Percentiles rank a stretch among this genome's conserved stretches.
Conservation (phyloP, 2,329 filamentous ascomycete species). For the Colletotrichum nymphaeae region DNA sequence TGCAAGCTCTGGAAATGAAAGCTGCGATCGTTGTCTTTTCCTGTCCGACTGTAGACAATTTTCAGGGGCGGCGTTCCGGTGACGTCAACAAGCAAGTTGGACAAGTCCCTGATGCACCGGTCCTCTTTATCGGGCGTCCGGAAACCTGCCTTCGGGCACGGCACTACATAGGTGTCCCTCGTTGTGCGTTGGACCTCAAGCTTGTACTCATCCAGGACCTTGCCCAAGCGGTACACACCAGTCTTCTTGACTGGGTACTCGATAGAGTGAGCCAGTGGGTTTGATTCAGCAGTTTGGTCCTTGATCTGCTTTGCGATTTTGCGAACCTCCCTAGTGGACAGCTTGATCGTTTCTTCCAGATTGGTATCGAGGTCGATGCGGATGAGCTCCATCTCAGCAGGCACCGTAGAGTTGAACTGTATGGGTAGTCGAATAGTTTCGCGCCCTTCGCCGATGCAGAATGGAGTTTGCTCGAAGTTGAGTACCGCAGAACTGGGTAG, state of each 20-base stretch:
- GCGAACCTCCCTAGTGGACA: conserved; percentile 79
- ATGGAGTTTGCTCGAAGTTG: conserved; percentile 83
- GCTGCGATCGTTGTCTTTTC: conserved; percentile 85
- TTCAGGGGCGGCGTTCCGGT: conserved; percentile 90
- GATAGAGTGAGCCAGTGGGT: conserved; percentile 72
- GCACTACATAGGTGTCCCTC: conserved; percentile 85
- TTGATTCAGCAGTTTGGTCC: conserved; percentile 72
- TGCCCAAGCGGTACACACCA: conserved; percentile 86
- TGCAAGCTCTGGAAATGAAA: conserved; percentile 95
- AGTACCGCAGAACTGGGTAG: conserved; percentile 79
- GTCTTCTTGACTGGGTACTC: conserved; percentile 84
- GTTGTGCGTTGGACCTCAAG: conserved; percentile 85
- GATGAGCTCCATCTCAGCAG: conserved; percentile 88
- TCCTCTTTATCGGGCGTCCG: conserved; percentile 70
- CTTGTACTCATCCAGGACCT: conserved; percentile 92
- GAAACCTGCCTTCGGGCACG: conserved; percentile 84
- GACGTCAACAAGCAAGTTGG: conserved; percentile 85
- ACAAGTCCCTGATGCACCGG: conserved; percentile 89
- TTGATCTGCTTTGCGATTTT: conserved; percentile 77
- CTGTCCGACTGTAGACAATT: conserved; percentile 89
- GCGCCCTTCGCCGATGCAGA: conserved; percentile 79
- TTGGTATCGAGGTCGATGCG: conserved; percentile 87
- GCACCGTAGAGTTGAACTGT: conserved; percentile 92
- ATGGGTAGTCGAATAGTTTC: conserved; percentile 79
- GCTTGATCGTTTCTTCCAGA: conserved; percentile 81